Evolutionary conservation across 2,329 filamentous ascomycete species (phyloP).

Genomic region (Pseudocercospora pini-densiflorae): DNA sequence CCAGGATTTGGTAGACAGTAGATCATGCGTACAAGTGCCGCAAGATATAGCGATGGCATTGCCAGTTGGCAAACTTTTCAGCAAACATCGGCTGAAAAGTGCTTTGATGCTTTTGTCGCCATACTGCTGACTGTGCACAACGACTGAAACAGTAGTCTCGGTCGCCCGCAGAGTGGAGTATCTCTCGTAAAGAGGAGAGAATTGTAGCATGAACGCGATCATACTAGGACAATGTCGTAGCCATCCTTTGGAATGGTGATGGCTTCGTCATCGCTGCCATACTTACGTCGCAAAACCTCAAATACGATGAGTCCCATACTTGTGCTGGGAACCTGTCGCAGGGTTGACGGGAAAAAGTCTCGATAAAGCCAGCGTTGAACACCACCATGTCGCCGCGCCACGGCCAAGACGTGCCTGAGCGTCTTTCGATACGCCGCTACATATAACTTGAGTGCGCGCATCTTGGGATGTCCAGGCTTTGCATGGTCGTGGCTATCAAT

Average conservation of each 20-base stretch:
- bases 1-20: neutral
- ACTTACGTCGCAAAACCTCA: constrained; percentile 74
- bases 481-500: constrained; percentile 61
- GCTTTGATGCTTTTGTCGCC: neutral
- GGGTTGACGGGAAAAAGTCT: constrained; percentile 73
- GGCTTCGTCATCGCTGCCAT: constrained; percentile 65
- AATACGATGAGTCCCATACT: constrained; percentile 79
- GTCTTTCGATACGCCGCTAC: constrained; percentile 74
- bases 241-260: constrained; percentile 70
- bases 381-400: constrained; percentile 63
- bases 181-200: neutral
- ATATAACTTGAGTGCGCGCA: constrained; percentile 66
- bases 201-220: constrained; percentile 19
- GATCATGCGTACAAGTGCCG: neutral
- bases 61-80: neutral
- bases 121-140: neutral
- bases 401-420: constrained; percentile 61
- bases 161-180: constrained; percentile 7
- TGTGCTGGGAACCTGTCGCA: constrained; percentile 76
- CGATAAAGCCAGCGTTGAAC: constrained; percentile 69
- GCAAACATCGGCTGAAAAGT: neutral
- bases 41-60: neutral
- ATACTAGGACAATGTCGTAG: constrained; percentile 70
- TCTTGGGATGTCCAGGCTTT: constrained; percentile 45
- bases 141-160: neutral